These are phyloP conservation scores for Narthecium ossifragum DNA, from an alignment of 106 monocot species.

Conservation along the genomic window DNA sequence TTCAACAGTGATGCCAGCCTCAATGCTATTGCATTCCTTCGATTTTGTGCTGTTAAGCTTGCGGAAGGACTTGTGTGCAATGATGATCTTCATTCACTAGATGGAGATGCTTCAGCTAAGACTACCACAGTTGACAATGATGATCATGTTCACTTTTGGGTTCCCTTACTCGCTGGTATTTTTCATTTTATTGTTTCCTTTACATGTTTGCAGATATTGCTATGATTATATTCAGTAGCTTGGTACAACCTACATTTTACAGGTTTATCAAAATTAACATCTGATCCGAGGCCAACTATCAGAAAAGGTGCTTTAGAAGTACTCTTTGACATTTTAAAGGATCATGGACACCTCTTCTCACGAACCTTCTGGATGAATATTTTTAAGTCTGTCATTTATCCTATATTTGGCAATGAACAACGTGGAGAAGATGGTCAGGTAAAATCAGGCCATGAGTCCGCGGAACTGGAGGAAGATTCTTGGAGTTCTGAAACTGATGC, in stretches of 20 bases:
- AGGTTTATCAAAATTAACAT: slow-evolving; percentile 91
- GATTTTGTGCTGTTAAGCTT: slow-evolving; percentile 98
- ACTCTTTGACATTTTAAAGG: slow-evolving; percentile 91
- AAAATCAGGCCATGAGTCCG: slow-evolving; percentile 12
- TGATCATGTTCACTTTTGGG: slow-evolving; percentile 81
- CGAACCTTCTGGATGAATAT: slow-evolving; percentile 56
- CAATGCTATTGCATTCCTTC: slow-evolving; percentile 97
- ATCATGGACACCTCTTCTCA: slow-evolving; percentile 91
- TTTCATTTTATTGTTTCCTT: too few relatives aligned
- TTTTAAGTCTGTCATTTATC: slow-evolving; percentile 76
- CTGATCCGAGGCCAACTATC: slow-evolving; percentile 78
- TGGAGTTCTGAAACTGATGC: slow-evolving; percentile 46
- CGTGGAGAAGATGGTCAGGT: slow-evolving; percentile 18
- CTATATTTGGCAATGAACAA: slow-evolving; percentile 50
- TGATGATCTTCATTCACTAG: slow-evolving; percentile 33
- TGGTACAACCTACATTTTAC: too few relatives aligned
- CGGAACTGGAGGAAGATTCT: slow-evolving; percentile 38
- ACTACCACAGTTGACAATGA: slow-evolving; percentile 43
- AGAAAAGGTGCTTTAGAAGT: slow-evolving; percentile 89
- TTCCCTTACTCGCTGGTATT: slow-evolving; percentile 85
- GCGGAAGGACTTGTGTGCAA: slow-evolving; percentile 79
- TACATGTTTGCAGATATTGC: too few relatives aligned
- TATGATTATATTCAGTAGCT: too few relatives aligned
- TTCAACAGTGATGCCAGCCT: slow-evolving; percentile 93
- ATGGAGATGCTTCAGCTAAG: slow-evolving; percentile 36